Percentiles rank a stretch among this genome's conserved stretches.
These are phyloP conservation scores for Francoa sonchifolia DNA, from an alignment of 441 rosid genomes.

Conservation along the genomic window DNA sequence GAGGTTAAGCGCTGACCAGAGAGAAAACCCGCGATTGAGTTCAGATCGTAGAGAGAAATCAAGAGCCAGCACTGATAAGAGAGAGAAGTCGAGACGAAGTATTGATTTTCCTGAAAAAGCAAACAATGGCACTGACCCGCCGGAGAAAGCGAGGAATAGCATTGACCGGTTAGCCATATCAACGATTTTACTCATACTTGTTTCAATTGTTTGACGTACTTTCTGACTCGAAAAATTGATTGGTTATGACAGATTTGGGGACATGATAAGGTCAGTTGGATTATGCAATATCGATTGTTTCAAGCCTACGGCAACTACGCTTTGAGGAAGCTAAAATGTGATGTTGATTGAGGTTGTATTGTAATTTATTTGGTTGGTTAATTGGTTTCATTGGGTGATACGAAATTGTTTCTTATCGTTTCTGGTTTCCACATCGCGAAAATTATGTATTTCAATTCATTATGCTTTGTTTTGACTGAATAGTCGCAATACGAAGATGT, in stretches of 20 bases:
- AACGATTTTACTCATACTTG: background rate
- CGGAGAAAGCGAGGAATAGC: conserved; percentile 51
- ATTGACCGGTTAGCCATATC: conserved; percentile 51
- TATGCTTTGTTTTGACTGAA: too few species aligned
- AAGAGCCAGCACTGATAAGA: conserved; percentile 38
- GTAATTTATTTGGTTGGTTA: conserved; percentile 12
- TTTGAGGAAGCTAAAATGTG: conserved; percentile 19
- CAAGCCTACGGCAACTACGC: conserved; percentile 53
- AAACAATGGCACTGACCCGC: conserved; percentile 37
- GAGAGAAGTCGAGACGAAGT: conserved; percentile 33
- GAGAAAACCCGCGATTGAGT: conserved; percentile 24
- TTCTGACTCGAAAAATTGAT: conserved; percentile 9
- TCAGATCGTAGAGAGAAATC: conserved; percentile 27
- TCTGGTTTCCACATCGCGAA: too few species aligned
- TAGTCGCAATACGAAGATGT: too few species aligned
- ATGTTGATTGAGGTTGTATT: conserved; percentile 12
- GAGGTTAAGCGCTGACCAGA: conserved; percentile 15
- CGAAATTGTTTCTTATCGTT: conserved; percentile 13
- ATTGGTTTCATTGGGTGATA: conserved; percentile 15
- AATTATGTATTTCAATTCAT: too few species aligned
- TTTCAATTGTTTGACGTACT: background rate
- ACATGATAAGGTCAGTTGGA: conserved; percentile 74
- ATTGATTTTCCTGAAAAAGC: conserved; percentile 25
- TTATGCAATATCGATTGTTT: conserved; percentile 88
- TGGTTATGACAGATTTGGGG: conserved; percentile 51